Base-by-base conservation (phyloP, 2,329 filamentous ascomycete genomes). In the Neofusicoccum kwambonambiense region DNA sequence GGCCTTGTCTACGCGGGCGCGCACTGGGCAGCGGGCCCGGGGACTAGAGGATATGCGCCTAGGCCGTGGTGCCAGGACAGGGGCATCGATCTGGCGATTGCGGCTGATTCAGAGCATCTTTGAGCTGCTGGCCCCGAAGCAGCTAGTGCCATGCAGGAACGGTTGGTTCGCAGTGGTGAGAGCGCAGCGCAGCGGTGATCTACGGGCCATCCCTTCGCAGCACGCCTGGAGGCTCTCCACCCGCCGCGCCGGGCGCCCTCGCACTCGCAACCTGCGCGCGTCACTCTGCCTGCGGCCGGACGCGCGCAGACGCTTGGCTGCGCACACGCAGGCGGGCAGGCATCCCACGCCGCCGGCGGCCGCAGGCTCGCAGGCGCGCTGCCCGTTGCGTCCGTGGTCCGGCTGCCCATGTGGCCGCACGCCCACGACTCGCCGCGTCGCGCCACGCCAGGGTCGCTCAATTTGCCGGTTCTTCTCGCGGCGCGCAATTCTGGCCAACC, bases 31-130 rank as follows among this genome's bases (percentile, higher is more conserved):
- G 56, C 56, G 56, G 27, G 5, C 27, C 27, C 27, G 27, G 56
- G 39, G 41, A 60, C 56, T 60, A 60, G 42, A 39, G 50, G 27
- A 44, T 31, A 31, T 44, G 41, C 41, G 41, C 27, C 22, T 54
- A n/a, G 34, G 50, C 50, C 49, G 49, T 13, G 27, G 49, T n/a
- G 22, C 31, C 27, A 31, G 27, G 27, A 31, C 34, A 37, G 50
- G 50, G 50, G 50, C 9, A 39, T 19, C 50, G 50, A 54, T 54
- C 50, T 54, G 50, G 50, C 50, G 50, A 54, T 54, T 54, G 50
- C 50, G 50, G 50, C 50, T 54, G 34, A 54, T 54, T 35, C 34
- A 44, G 13, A 17, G 41, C 41, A 44, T n/a, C 41, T n/a, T 17
- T 44, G 41, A 44, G 13, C 41, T n/a, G 41, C 15, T 17, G 37